Percentiles rank a stretch among this genome's conserved stretches.
These are phyloP conservation scores for Linnemannia schmuckeri DNA, from an alignment of 192 early-diverging fungal species.

Conservation along the genomic window DNA sequence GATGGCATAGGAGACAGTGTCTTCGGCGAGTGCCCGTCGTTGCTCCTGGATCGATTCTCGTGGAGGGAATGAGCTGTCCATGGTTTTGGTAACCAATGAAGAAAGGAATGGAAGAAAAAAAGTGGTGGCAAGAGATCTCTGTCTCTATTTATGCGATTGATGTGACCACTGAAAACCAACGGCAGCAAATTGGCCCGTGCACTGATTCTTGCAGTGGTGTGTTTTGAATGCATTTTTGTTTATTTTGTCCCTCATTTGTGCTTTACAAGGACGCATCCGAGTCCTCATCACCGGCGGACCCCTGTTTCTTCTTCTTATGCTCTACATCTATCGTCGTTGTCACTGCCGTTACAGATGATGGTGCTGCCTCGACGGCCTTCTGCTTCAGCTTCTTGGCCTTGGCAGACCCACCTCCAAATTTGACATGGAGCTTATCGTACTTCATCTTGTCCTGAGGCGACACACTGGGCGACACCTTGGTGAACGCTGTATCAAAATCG, in stretches of 20 bases:
- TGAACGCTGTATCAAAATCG: conserved; percentile 88
- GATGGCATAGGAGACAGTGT: conserved; percentile 62
- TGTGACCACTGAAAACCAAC: background rate
- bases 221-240: background rate
- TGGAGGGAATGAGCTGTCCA: conserved; percentile 34
- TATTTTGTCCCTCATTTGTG: background rate
- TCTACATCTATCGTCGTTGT: background rate
- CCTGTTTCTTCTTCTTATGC: background rate
- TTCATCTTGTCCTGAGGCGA: conserved; percentile 65
- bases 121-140: background rate
- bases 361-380: conserved; percentile 19
- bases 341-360: background rate
- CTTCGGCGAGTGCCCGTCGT: conserved; percentile 38
- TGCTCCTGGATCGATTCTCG: conserved; percentile 43
- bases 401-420: conserved; percentile 58
- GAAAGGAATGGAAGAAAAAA: background rate
- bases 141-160: background rate
- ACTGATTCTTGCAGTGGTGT: no score
- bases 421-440: conserved; percentile 60
- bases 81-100: background rate
- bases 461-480: conserved; percentile 86
- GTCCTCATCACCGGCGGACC: conserved; percentile 1
- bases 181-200: background rate
- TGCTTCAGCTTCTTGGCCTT: conserved; percentile 39
- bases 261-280: conserved; percentile 44